A percentile compares a stretch with the other conserved stretches of the same genome.
These are phyloP conservation scores for Cylindricascospora bacillispora DNA, from an alignment of 1,139 yeast genomes.

Conservation along the genomic window DNA sequence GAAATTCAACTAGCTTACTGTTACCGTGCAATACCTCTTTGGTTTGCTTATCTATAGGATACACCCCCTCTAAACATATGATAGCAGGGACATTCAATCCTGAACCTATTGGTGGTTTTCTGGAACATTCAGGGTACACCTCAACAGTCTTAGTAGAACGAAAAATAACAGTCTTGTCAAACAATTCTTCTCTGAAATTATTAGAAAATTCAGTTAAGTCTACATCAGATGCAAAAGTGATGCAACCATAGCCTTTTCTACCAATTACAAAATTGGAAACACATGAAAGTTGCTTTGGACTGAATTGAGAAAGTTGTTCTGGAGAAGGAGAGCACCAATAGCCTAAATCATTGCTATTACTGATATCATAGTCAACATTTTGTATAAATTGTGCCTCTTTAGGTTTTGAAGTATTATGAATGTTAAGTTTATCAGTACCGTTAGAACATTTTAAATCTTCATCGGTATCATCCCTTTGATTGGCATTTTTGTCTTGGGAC, in stretches of 20 bases:
- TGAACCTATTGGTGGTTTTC: conserved; percentile 53
- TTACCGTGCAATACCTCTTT: conserved; percentile 30
- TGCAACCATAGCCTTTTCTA: conserved; percentile 61
- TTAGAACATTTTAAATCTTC: conserved; percentile 1
- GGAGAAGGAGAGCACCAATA: conserved; percentile 78
- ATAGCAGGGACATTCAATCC: conserved; percentile 82
- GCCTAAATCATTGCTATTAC: conserved; percentile 27
- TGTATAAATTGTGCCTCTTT: neutral
- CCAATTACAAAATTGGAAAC: conserved; percentile 68
- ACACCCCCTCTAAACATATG: conserved; percentile 56
- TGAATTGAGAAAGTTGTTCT: conserved; percentile 35
- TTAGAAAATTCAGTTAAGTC: conserved; percentile 46
- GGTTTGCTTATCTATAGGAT: conserved; percentile 33
- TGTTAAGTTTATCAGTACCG: neutral
- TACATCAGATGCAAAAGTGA: conserved; percentile 60
- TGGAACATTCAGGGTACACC: conserved; percentile 47
- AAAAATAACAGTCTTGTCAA: conserved; percentile 49
- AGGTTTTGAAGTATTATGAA: neutral
- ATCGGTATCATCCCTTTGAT: conserved; percentile 3
- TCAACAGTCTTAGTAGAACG: conserved; percentile 42
- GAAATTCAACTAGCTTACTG: conserved; percentile 31
- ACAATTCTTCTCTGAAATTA: conserved; percentile 32
- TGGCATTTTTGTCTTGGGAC: conserved; percentile 13
- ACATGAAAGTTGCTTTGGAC: conserved; percentile 39
- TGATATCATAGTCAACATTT: conserved; percentile 2